These are phyloP conservation scores for Calcarisporium arbuscula DNA, from an alignment of 2,329 filamentous ascomycete genomes.

Conservation along the genomic window DNA sequence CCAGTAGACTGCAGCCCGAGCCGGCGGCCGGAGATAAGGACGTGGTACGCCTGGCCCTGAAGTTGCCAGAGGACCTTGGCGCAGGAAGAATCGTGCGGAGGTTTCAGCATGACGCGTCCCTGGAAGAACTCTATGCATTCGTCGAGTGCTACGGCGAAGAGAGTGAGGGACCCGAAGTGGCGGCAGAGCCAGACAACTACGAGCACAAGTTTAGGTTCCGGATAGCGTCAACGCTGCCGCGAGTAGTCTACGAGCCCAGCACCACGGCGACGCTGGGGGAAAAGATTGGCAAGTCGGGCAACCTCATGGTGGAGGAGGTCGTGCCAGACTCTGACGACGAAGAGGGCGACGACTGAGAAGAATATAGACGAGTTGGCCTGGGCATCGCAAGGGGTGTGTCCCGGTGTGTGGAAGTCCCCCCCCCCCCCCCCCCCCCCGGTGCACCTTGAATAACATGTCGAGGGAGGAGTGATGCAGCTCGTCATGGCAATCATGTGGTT, in stretches of 20 bases:
- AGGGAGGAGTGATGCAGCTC: too few species aligned
- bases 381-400: too few species aligned
- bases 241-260: constrained; percentile 70
- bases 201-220: constrained; percentile 79
- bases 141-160: constrained; percentile 71
- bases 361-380: background rate
- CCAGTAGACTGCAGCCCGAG: constrained; percentile 59
- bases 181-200: constrained; percentile 50
- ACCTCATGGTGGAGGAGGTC: constrained; percentile 75
- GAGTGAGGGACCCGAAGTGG: constrained; percentile 33
- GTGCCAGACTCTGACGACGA: constrained; percentile 28
- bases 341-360: constrained; percentile 21
- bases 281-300: constrained; percentile 74
- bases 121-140: constrained; percentile 93
- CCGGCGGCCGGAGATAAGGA: constrained; percentile 58
- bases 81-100: constrained; percentile 71
- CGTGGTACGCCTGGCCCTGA: constrained; percentile 63
- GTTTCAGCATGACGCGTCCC: constrained; percentile 60
- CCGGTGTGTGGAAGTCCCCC: too few species aligned
- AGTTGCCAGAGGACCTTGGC: constrained; percentile 52
- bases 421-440: too few species aligned
- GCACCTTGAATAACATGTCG: too few species aligned
- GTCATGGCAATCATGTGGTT: too few species aligned
- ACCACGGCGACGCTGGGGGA: constrained; percentile 60
- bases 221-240: constrained; percentile 78